These are phyloP conservation scores for Sphaerulina vaccinii DNA, from an alignment of 2,329 filamentous ascomycete genomes.

Conservation along the genomic window DNA sequence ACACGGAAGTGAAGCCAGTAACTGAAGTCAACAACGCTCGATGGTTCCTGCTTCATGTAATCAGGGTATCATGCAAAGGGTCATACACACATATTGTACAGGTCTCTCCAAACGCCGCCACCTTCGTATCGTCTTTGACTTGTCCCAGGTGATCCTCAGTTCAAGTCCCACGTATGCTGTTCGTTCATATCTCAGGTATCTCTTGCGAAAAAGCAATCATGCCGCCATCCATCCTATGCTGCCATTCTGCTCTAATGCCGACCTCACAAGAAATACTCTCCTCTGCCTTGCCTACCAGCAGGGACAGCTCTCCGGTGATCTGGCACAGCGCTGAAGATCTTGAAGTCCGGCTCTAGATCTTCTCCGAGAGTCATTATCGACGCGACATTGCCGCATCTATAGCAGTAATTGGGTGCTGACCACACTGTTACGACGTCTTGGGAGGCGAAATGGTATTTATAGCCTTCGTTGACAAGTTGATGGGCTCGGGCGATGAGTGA, in stretches of 20 bases:
- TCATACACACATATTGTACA: slow-evolving; percentile 14
- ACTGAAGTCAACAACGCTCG: no score
- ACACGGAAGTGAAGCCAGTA: no score
- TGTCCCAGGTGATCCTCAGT: slow-evolving; percentile 3
- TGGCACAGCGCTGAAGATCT: slow-evolving; percentile 85
- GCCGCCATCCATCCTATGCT: neutral
- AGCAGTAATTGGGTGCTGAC: slow-evolving; percentile 96
- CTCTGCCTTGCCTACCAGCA: slow-evolving; percentile 54
- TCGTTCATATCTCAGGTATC: slow-evolving; percentile 7
- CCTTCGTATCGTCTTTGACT: neutral
- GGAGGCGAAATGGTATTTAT: slow-evolving; percentile 91
- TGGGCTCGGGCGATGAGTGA: slow-evolving; percentile 71
- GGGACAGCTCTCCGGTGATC: slow-evolving; percentile 80
- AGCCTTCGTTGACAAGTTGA: slow-evolving; percentile 74
- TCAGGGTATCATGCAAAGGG: slow-evolving; percentile 9
- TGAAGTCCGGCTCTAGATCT: slow-evolving; percentile 85
- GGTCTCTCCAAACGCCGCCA: slow-evolving; percentile 4
- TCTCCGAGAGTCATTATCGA: slow-evolving; percentile 87
- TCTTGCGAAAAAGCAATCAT: slow-evolving; percentile 6
- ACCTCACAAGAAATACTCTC: slow-evolving; percentile 53
- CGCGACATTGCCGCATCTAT: slow-evolving; percentile 86
- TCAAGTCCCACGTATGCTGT: slow-evolving; percentile 8
- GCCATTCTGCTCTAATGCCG: neutral
- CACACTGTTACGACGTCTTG: slow-evolving; percentile 86
- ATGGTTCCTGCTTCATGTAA: neutral